Conservation (phyloP, 2,329 filamentous ascomycete genomes). For the Botrytis pseudocinerea region DNA sequence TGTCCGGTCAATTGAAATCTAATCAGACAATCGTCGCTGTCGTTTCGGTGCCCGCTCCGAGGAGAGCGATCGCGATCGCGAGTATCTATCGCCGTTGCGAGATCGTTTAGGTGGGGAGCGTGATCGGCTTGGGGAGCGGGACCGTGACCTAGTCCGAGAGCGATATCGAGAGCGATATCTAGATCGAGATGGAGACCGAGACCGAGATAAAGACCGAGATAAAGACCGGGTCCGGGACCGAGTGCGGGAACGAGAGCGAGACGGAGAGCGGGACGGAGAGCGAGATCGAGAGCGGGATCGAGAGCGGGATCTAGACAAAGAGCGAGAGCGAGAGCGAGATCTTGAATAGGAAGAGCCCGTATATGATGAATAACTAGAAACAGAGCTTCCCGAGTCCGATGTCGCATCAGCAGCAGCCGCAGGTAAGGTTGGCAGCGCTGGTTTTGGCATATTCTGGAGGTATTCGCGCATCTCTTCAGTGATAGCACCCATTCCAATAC, state of each 20-base stretch:
- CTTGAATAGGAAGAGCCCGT: conserved; percentile 61
- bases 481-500: conserved; percentile 90
- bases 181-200: conserved; percentile 30
- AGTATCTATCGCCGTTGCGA: background rate
- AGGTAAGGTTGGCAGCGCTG: conserved; percentile 68
- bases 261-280: conserved; percentile 22
- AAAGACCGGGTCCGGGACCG: conserved; percentile 21
- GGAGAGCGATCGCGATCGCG: background rate
- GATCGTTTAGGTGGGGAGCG: conserved; percentile 28
- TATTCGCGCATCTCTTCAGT: conserved; percentile 95
- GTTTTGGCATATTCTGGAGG: conserved; percentile 86
- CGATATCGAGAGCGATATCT: background rate
- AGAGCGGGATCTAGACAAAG: conserved; percentile 21
- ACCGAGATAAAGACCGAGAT: conserved; percentile 25
- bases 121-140: conserved; percentile 26
- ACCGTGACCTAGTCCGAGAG: background rate
- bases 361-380: conserved; percentile 78
- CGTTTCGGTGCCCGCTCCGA: background rate
- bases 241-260: background rate
- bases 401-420: conserved; percentile 54
- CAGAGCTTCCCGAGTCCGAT: conserved; percentile 63
- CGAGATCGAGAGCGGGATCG: conserved; percentile 28
- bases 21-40: background rate
- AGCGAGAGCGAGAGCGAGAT: conserved; percentile 31
- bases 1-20: background rate